Conservation (phyloP, 1,284 basidiomycete species). For the Meripilus lineatus region DNA sequence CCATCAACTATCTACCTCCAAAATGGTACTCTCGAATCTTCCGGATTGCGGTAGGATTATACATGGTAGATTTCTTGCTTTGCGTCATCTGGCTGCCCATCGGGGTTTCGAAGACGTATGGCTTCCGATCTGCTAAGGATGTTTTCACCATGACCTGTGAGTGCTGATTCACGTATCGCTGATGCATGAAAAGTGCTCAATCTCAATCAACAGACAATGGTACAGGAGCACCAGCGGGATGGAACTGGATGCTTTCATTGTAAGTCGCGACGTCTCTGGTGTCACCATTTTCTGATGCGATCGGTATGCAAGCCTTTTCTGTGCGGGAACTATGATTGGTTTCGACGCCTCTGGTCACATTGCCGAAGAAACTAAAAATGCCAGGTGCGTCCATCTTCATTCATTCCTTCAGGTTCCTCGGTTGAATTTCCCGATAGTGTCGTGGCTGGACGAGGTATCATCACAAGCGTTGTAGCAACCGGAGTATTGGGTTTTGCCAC, state of each 20-base stretch:
- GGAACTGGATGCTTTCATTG: constrained; percentile 87
- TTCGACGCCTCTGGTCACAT: constrained; percentile 88
- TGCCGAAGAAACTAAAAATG: constrained; percentile 86
- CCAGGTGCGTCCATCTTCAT: constrained; percentile 41
- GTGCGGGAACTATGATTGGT: constrained; percentile 78
- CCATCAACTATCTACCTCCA: constrained; percentile 81
- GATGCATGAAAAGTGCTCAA: neutral
- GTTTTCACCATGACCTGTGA: constrained; percentile 79
- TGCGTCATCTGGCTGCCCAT: constrained; percentile 88
- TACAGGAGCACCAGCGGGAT: constrained; percentile 75
- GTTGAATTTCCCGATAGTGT: constrained; percentile 38
- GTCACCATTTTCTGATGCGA: constrained; percentile 11
- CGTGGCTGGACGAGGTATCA: constrained; percentile 74
- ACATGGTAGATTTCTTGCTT: constrained; percentile 80
- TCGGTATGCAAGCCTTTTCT: constrained; percentile 56
- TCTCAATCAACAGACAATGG: constrained; percentile 67
- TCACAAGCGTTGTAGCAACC: constrained; percentile 70
- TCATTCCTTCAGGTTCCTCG: constrained; percentile 2
- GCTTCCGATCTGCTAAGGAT: constrained; percentile 73
- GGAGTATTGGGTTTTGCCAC: constrained; percentile 72
- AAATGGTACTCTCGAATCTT: constrained; percentile 69
- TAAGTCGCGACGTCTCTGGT: constrained; percentile 26
- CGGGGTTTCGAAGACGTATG: constrained; percentile 78
- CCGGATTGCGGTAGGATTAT: constrained; percentile 64
- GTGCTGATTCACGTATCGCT: constrained; percentile 27